Base-by-base conservation (phyloP, 2,329 filamentous ascomycete species). In the Tolypocladium nubicola region DNA sequence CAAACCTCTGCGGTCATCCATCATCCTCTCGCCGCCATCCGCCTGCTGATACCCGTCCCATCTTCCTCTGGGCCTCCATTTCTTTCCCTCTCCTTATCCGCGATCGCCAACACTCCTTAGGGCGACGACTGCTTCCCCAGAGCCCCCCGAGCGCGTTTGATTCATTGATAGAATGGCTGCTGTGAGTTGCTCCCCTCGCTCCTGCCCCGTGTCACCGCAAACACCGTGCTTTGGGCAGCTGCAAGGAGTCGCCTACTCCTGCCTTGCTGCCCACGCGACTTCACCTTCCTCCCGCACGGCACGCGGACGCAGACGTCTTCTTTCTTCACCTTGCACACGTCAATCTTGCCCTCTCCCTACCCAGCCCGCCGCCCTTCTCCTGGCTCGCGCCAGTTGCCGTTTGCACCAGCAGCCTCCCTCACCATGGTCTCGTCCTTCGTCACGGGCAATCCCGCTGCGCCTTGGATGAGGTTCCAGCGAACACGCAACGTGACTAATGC, bases 101-200 rank as follows among this genome's bases (percentile, higher is more conserved):
- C 33, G 37, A 55, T 50, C 56, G 43, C 41, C 45, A 49, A 54
- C 56, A 52, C 49, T 21, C 21, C 40, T 55, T 50, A 5, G 53
- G 56, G 38, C 38, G 40, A 57, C 58, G n/a, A 57, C 55, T 55
- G 19, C 55, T 58, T 49, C 54, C 52, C 50, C 41, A 14, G 55
- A 52, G 41, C 53, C 53, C 55, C 30, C 55, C 45, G 59, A 61
- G 59, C 61, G 58, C 61, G 59, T 60, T 58, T 60, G 65, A 65
- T 67, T 66, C 63, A 64, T 62, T 64, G 66, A 69, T 70, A 74
- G 71, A 71, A 74, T 74, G 72, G 72, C 72, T 71, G 69, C 72
- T 70, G 72, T 74, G 70, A 72, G 72, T 74, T 58, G 57, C 60
- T 57, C 54, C 47, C 59, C 53, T 62, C 43, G 58, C 60, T 59